phyloP scores from a whole-genome alignment of 2,329 filamentous ascomycete species.

The Helotiales sp. region DNA sequence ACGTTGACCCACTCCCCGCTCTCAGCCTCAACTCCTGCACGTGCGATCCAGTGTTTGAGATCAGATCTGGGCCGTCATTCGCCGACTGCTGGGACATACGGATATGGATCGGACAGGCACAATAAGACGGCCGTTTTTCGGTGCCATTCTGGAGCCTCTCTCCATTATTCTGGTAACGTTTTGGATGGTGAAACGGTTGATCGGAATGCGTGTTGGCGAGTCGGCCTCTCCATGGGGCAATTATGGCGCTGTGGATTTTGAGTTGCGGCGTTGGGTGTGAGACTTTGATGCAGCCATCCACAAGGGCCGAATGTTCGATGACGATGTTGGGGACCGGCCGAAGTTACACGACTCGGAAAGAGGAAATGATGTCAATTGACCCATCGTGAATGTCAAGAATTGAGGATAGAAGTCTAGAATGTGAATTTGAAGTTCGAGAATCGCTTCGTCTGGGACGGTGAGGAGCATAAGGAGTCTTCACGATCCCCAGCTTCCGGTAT shows the following conservation, averaged over 20 bases:
- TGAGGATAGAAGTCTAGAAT: neutral
- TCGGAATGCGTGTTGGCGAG: neutral
- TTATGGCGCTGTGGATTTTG: too few relatives aligned
- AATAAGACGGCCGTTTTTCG: constrained; percentile 11
- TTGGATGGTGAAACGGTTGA: neutral
- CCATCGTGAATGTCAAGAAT: neutral
- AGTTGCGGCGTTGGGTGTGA: too few relatives aligned
- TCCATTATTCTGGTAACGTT: neutral
- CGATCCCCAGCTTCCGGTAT: neutral
- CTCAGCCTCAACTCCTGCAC: constrained; percentile 4
- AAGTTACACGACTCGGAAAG: neutral
- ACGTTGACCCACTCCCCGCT: constrained; percentile 2
- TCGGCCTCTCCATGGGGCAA: too few relatives aligned
- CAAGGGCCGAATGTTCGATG: neutral
- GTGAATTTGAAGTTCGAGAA: neutral
- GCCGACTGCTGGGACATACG: too few relatives aligned
- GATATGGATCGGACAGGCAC: neutral
- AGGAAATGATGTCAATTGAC: neutral
- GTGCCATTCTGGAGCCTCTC: constrained; percentile 6
- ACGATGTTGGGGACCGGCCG: neutral
- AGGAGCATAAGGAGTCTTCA: too few relatives aligned
- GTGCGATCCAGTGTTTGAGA: neutral
- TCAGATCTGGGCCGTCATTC: neutral
- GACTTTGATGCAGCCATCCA: too few relatives aligned
- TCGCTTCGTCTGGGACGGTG: too few relatives aligned